Evolutionary conservation across 2,329 filamentous ascomycete species (phyloP).

Genomic region (Pseudogymnoascus sp.): DNA sequence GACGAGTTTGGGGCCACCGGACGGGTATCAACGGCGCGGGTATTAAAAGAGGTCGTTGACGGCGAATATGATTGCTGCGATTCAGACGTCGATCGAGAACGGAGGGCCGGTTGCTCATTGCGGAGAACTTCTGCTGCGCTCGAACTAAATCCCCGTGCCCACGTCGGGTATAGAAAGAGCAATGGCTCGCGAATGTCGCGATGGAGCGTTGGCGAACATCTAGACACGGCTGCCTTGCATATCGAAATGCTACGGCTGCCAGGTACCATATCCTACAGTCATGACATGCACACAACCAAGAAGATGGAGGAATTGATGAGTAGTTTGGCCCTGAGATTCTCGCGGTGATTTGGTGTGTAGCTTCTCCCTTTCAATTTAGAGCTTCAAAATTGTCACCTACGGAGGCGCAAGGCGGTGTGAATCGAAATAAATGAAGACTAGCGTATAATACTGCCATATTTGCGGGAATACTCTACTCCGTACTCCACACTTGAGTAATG

Average conservation of each 20-base stretch:
- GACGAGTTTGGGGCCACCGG: neutral
- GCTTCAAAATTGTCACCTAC: neutral
- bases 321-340: neutral
- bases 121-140: neutral
- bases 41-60: neutral
- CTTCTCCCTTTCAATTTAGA: neutral
- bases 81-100: neutral
- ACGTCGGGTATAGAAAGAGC: conserved; percentile 7
- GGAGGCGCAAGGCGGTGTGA: neutral
- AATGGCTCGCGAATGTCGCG: conserved; percentile 8
- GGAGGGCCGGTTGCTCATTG: neutral
- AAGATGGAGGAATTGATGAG: neutral
- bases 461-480: neutral
- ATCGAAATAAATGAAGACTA: neutral
- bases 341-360: neutral
- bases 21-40: neutral
- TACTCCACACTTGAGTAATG: neutral
- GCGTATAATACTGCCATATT: neutral
- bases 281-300: neutral
- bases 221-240: conserved; percentile 8
- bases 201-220: neutral
- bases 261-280: conserved; percentile 10
- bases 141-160: neutral
- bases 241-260: conserved; percentile 9
- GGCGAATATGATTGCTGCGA: neutral